Evolutionary conservation across 768 basidiomycete species (phyloP).

Genomic region (Paxillus rubicundulus): DNA sequence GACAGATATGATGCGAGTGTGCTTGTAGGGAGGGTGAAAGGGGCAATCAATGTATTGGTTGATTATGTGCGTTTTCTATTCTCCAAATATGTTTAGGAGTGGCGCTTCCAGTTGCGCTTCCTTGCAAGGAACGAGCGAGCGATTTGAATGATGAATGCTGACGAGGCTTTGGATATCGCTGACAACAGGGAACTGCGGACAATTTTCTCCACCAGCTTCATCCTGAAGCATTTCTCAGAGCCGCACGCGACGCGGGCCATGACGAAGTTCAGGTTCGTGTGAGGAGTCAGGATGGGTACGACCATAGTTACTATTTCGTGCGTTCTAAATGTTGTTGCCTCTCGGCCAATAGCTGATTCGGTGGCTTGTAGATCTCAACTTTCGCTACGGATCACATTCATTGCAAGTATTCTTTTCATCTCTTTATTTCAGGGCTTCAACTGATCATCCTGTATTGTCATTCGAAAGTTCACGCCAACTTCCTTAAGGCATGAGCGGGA

Average conservation of each 20-base stretch:
- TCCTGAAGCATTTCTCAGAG: conserved; percentile 84
- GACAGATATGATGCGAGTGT: conserved; percentile 80
- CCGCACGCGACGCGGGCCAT: conserved; percentile 70
- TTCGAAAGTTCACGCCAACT: conserved; percentile 76
- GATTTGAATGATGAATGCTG: background rate
- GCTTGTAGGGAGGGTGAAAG: conserved; percentile 62
- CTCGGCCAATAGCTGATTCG: background rate
- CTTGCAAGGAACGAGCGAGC: background rate
- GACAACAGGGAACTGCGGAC: conserved; percentile 68
- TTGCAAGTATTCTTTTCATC: conserved; percentile 48
- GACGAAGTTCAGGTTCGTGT: conserved; percentile 76
- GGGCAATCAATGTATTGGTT: conserved; percentile 73
- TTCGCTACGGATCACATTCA: conserved; percentile 88
- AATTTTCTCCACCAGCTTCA: conserved; percentile 85
- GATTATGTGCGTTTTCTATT: conserved; percentile 64
- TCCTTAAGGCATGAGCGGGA: conserved; percentile 62
- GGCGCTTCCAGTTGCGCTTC: background rate
- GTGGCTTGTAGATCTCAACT: conserved; percentile 67
- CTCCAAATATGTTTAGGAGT: background rate
- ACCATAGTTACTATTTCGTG: conserved; percentile 89
- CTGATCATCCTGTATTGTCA: conserved; percentile 8
- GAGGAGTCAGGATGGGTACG: conserved; percentile 78
- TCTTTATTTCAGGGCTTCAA: conserved; percentile 1
- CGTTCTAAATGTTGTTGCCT: conserved; percentile 13
- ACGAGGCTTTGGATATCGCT: background rate